A percentile compares a stretch with the other conserved stretches of the same genome.
phyloP scores from a whole-genome alignment of 1,139 yeast genomes.

The Scheffersomyces insectosa region DNA sequence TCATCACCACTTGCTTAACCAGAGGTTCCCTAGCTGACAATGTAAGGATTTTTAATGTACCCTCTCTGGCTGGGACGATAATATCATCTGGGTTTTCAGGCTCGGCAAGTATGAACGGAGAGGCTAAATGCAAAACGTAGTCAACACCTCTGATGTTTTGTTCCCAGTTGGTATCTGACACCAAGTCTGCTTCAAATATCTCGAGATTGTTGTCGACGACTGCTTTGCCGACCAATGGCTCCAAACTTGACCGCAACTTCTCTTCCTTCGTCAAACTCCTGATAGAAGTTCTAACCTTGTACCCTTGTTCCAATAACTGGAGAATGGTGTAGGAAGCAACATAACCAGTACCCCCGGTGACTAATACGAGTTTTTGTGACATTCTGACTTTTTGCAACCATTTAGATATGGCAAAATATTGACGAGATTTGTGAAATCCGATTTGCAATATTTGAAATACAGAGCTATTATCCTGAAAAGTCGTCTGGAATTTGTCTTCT shows the following conservation, averaged over 20 bases:
- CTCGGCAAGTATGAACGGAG: slow-evolving; percentile 8
- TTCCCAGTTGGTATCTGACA: slow-evolving; percentile 12
- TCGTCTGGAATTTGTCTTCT: too few species aligned
- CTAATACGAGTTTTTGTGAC: too few species aligned
- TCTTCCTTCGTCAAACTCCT: slow-evolving; percentile 6
- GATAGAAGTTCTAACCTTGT: slow-evolving; percentile 9
- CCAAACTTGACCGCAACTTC: not conserved
- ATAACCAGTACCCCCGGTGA: slow-evolving; percentile 13
- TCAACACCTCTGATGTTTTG: slow-evolving; percentile 13
- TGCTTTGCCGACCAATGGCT: slow-evolving; percentile 1
- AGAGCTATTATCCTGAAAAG: too few species aligned
- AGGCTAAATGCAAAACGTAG: slow-evolving; percentile 16
- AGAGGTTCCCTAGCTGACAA: not conserved
- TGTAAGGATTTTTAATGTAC: slow-evolving; percentile 8
- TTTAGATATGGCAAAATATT: too few species aligned
- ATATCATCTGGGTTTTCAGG: slow-evolving; percentile 2
- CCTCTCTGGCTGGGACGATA: slow-evolving; percentile 13
- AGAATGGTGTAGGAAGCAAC: slow-evolving; percentile 8
- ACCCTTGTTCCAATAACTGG: slow-evolving; percentile 6
- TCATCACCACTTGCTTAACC: slow-evolving; percentile 23
- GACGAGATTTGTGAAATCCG: too few species aligned
- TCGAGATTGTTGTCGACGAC: slow-evolving; percentile 1
- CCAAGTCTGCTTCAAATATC: slow-evolving; percentile 12
- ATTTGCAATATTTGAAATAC: too few species aligned
- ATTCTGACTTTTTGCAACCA: too few species aligned